Evolutionary conservation across 768 basidiomycete species (phyloP), one percentile per base, ranked within the genome.

Genomic region (Gloeopeniophorella convolvens): DNA sequence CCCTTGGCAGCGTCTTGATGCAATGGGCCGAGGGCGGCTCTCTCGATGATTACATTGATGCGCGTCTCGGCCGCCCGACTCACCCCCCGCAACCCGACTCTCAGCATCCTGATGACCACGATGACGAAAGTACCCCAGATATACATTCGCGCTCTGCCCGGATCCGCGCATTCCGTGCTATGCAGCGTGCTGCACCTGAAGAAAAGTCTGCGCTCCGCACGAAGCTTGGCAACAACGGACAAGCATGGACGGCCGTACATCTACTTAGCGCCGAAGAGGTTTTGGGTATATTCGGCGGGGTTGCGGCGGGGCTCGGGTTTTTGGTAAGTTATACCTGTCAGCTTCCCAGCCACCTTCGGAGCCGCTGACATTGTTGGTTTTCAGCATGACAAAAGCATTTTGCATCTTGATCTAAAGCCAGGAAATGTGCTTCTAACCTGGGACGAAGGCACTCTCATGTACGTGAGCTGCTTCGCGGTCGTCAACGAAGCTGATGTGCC

Each of bases 381-480:
- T 11, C 58, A 90, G 88, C 89, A 92, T 56, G 77, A 81, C 58
- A 82, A 76, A 60, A 83, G 89, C 1, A 94, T 97, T 43, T 64
- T 98, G 20, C 94, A 98, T 63, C 77, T 96, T 3, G 94, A 97
- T 63, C 68, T 98, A 56, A 98, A 96, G 66, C 91, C 92, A 9
- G 91, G 89, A 5, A 96, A 97, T 62, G 91, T 97, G 4, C 70
- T 97, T 20, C 65, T 97, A 42, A 94, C 93, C 5, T 90, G 85
- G 82, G 92, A 95, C 57, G 89, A 93, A 57, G 89, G 85, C 12
- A 74, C 71, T 50, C 70, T 94, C 30, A 85, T 91, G 89, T 87
- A 59, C 52, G 83, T 66, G 13, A 36, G 28, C 31, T 39, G 23
- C 16, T 15, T 15, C 18, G 36, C 11, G 18, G 26, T 3, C 26